A percentile compares a stretch with the other conserved stretches of the same genome.
phyloP scores from a whole-genome alignment of 768 basidiomycete species.

The Trametes cinnabarina region DNA sequence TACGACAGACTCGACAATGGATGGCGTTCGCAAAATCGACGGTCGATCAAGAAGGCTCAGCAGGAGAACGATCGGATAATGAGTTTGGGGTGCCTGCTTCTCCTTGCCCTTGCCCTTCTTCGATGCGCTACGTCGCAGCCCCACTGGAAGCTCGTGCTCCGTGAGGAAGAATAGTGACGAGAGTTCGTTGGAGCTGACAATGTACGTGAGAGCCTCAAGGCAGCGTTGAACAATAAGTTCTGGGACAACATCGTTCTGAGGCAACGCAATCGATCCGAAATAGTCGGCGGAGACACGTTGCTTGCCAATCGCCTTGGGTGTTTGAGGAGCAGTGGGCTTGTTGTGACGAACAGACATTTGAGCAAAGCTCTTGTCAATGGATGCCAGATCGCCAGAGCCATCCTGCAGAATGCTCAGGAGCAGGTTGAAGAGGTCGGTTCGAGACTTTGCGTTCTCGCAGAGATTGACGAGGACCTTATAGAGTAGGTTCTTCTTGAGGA shows the following conservation, averaged over 20 bases:
- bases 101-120: conserved; percentile 98
- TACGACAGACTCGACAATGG: conserved; percentile 92
- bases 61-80: conserved; percentile 89
- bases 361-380: conserved; percentile 91
- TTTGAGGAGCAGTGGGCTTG: conserved; percentile 44
- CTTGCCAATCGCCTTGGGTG: conserved; percentile 58
- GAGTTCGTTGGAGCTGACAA: conserved; percentile 80
- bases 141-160: conserved; percentile 88
- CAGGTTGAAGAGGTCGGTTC: conserved; percentile 90
- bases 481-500: conserved; percentile 78
- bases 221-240: conserved; percentile 93
- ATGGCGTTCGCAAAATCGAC: conserved; percentile 78
- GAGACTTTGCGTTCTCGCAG: conserved; percentile 91
- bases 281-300: conserved; percentile 61
- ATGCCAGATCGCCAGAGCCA: conserved; percentile 86
- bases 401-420: conserved; percentile 94
- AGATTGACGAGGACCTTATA: conserved; percentile 91
- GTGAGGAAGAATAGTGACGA: conserved; percentile 93
- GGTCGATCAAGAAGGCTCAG: conserved; percentile 86
- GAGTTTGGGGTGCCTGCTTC: conserved; percentile 72
- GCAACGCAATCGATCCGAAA: conserved; percentile 46
- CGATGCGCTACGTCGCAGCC: conserved; percentile 61
- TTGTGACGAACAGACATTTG: conserved; percentile 78
- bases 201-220: conserved; percentile 84
- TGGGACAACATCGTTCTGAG: conserved; percentile 79